A percentile compares a stretch with the other conserved stretches of the same genome.
Conservation (phyloP, 2,329 filamentous ascomycete genomes). For the Tolypocladium inflatum region DNA sequence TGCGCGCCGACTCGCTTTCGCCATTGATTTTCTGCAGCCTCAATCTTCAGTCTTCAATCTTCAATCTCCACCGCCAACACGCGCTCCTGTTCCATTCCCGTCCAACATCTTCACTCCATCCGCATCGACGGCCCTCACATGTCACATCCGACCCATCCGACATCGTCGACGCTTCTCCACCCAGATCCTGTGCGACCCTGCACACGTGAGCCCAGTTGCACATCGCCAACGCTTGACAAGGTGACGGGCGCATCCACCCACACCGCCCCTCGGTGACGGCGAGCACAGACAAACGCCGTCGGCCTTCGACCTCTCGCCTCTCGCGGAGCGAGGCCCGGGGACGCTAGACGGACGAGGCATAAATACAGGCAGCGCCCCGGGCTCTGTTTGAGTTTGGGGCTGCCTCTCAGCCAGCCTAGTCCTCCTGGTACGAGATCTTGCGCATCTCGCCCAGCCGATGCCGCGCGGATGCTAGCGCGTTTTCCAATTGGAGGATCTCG, state of each 20-base stretch:
- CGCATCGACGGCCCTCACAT: not conserved
- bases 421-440: slow-evolving; percentile 89
- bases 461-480: slow-evolving; percentile 68
- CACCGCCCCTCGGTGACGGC: not conserved
- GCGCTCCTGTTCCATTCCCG: not conserved
- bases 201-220: not conserved
- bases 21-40: not conserved
- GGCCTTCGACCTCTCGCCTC: not conserved
- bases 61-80: not conserved
- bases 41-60: too few species aligned
- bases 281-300: not conserved
- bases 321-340: not conserved
- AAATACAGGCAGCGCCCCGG: not conserved
- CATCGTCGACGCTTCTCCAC: not conserved
- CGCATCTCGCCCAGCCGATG: slow-evolving; percentile 91
- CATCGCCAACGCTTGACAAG: not conserved
- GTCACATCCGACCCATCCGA: not conserved
- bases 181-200: not conserved
- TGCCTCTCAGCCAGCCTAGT: slow-evolving; percentile 26
- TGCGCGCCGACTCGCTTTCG: too few species aligned
- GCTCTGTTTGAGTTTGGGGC: not conserved
- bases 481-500: slow-evolving; percentile 93
- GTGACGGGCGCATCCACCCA: not conserved
- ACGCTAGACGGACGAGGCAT: not conserved
- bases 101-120: not conserved